Evolutionary conservation across 345 rosid genomes (phyloP), one percentile per base, ranked within the genome.

Genomic region (Streptanthus diversifolius): DNA sequence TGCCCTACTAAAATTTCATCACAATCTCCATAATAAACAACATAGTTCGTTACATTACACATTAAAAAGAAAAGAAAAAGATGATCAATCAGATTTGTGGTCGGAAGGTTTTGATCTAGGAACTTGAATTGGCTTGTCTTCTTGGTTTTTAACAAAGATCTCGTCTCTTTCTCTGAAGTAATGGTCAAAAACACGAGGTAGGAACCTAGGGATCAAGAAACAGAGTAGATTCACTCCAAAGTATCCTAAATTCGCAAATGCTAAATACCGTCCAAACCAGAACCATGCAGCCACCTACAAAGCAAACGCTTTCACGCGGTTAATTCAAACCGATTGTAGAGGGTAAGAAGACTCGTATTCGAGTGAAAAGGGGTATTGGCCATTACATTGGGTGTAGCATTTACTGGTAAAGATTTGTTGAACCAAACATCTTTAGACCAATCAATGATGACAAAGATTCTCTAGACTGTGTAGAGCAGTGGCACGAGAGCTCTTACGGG

Each of bases 401-500:
- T 81, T 27, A 73, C 80, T 0, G 86, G 86, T 54, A 93, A 83
- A 49, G 82, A 68, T 73, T 89, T 87, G 72, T 72, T 79, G 53
- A 88, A 12, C 99, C 97, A 95, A 18, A 83, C 92, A 74, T 84
- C 90, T 17, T 48, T 62, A 17, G 83, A 71, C 99, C 99, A 95
- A 66, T 80, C 92, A 19, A 82, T 29, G 73, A 85, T 72, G 33
- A 91, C 90, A 54, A 90, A 91, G 73, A 85, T 74, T 78, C 99
- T 83, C 81, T 93, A 82, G 3, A 86, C 86, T 0, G 98, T 88
- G 56, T 91, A 95, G 41, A 91, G 81, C 74, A 95, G 17, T 0
- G 96, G 99, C 10, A 91, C 96, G 11, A 91, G 60, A 1, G 93
- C 95, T 74, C 95, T 84, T 59, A 91, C 96, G 2, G 99, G 98